phyloP scores from a whole-genome alignment of 805 yeast species.

The Myxozyma monticola region DNA sequence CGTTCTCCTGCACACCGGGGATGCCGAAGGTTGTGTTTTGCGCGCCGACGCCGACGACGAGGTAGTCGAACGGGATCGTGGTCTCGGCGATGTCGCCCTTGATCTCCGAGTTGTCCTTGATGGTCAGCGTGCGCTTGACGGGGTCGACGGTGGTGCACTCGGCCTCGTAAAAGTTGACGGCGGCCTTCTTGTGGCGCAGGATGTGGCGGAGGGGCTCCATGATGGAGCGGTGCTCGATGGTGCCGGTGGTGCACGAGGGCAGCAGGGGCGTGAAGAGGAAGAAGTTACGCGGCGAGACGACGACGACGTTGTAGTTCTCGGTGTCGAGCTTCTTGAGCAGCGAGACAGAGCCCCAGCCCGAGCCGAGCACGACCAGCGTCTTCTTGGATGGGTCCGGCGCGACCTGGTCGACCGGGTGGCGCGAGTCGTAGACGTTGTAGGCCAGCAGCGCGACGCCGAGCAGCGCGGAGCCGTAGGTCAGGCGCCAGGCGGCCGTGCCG shows the following conservation, averaged over 20 bases:
- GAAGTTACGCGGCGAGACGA: constrained; percentile 92
- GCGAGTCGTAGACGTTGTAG: constrained; percentile 37
- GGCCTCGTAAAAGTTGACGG: constrained; percentile 87
- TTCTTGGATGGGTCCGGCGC: constrained; percentile 61
- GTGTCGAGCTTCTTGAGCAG: constrained; percentile 83
- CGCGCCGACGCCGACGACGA: constrained; percentile 93
- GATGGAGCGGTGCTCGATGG: constrained; percentile 81
- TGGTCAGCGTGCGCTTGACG: constrained; percentile 58
- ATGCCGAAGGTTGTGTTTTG: constrained; percentile 92
- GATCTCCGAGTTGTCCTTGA: constrained; percentile 40
- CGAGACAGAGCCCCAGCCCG: constrained; percentile 95
- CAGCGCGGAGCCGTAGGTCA: constrained; percentile 21
- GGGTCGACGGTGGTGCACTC: constrained; percentile 85
- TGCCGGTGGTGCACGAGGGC: constrained; percentile 94
- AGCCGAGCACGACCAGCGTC: constrained; percentile 69
- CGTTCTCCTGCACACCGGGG: constrained; percentile 85
- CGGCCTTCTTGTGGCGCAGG: constrained; percentile 68
- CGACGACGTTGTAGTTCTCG: constrained; percentile 79
- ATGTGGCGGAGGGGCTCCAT: constrained; percentile 90
- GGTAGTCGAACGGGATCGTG: constrained; percentile 69
- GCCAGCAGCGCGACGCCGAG: constrained; percentile 29
- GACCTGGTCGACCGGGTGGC: constrained; percentile 42
- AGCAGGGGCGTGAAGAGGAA: constrained; percentile 90
- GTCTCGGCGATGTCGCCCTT: constrained; percentile 44
- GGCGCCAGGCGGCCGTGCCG: constrained; percentile 21